Evolutionary conservation across 1,284 basidiomycete genomes (phyloP), one percentile per base, ranked within the genome.

Genomic region (Boletus semigastroideus): DNA sequence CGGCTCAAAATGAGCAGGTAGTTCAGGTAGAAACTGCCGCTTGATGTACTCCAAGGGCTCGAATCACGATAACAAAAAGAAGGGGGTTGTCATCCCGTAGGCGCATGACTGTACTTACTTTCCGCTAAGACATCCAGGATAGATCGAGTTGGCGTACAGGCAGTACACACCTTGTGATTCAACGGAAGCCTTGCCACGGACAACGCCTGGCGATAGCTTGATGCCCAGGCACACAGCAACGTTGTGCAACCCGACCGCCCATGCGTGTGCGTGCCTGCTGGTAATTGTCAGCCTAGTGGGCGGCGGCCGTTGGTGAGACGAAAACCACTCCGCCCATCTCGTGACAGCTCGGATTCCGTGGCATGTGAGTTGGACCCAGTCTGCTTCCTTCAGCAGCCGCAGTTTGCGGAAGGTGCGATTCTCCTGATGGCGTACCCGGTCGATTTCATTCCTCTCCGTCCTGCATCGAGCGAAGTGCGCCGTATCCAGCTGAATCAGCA

Each of bases 1-100:
- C 51, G 2, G 46, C 54, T 19, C 64, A 60, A 46, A 54, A 36
- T 30, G 62, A 65, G 22, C 65, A 66, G 37, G 65, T 47, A 7
- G 34, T 40, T 7, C 59, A 64, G 40, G 64, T 56, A n/a, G 65
- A 65, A 37, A 47, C 52, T 36, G 33, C 60, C 19, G 49, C 52
- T 48, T 65, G 47, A 64, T 51, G 44, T 50, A 33, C 14, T 16
- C 7, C 25, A 7, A 25, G 25, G 31, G 12, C 25, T 46, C 20
- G 27, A 36, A 22, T 10, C 9, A 46, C 17, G 16, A 27, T 12
- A 1, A 25, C 20, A 30, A 52, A n/a, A 31, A 50, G 28, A 16
- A 25, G 1, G 34, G 27, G 11, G 14, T 25, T 27, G n/a, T 4
- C 14, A 11, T 34, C 10, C 25, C 46, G 19, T 28, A 11, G 40